Conservation (phyloP, 495 filamentous ascomycete species). For the Hyphodiscus hymeniophilus region DNA sequence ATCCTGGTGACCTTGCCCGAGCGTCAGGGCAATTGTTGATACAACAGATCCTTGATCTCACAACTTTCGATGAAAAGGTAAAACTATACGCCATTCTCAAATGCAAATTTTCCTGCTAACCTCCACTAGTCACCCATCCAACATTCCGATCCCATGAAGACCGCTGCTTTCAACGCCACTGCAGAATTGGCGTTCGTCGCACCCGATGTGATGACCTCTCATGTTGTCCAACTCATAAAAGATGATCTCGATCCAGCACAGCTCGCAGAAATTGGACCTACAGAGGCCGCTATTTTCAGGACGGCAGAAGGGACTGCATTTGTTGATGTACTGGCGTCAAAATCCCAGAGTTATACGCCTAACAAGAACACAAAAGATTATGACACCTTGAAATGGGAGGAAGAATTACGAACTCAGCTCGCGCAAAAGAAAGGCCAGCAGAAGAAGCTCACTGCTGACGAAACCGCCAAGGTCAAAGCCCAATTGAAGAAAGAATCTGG, state of each 20-base stretch:
- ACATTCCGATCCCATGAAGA: slow-evolving; percentile 38
- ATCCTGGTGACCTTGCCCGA: slow-evolving; percentile 70
- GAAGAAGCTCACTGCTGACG: slow-evolving; percentile 83
- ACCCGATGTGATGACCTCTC: slow-evolving; percentile 69
- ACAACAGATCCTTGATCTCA: slow-evolving; percentile 38
- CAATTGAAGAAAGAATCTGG: slow-evolving; percentile 79
- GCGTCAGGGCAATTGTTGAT: slow-evolving; percentile 38
- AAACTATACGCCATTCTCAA: slow-evolving; percentile 2
- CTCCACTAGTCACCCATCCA: slow-evolving; percentile 14
- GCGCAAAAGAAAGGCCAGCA: slow-evolving; percentile 86
- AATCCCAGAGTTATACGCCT: slow-evolving; percentile 53
- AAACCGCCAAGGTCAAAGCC: slow-evolving; percentile 81
- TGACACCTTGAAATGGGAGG: slow-evolving; percentile 93
- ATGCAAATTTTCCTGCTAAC: not conserved
- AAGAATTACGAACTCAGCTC: slow-evolving; percentile 79
- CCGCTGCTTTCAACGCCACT: slow-evolving; percentile 69
- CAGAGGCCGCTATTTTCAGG: slow-evolving; percentile 83
- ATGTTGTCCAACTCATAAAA: slow-evolving; percentile 63
- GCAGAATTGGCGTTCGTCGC: slow-evolving; percentile 92
- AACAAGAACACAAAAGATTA: slow-evolving; percentile 87
- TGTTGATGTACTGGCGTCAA: slow-evolving; percentile 80
- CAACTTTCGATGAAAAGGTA: slow-evolving; percentile 40
- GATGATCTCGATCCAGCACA: slow-evolving; percentile 59
- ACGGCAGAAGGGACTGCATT: slow-evolving; percentile 82
- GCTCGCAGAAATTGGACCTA: slow-evolving; percentile 63